phyloP scores from a whole-genome alignment of 2,329 filamentous ascomycete species.

The Xylariaceae sp. region DNA sequence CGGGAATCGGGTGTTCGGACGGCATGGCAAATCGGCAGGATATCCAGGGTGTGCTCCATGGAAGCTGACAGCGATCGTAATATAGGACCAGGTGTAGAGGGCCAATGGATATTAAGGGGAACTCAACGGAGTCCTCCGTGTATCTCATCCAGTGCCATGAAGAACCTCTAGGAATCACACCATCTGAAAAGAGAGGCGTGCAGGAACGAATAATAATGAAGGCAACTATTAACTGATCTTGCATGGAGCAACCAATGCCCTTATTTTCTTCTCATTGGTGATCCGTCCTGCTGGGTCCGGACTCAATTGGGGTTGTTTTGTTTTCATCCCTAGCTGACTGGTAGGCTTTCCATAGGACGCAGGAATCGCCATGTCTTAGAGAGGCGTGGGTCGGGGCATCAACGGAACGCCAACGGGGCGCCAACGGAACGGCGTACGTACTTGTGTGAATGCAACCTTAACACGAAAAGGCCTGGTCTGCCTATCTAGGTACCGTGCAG shows the following conservation, averaged over 20 bases:
- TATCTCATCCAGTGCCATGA: background rate
- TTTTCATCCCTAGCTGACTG: background rate
- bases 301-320: slow-evolving; percentile 4
- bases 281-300: slow-evolving; percentile 10
- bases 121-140: no score
- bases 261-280: slow-evolving; percentile 12
- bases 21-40: background rate
- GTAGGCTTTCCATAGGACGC: background rate
- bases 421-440: background rate
- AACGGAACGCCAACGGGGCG: background rate
- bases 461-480: slow-evolving; percentile 2
- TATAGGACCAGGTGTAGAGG: background rate
- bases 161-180: background rate
- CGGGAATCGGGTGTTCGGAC: background rate
- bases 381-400: background rate
- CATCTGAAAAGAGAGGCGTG: background rate
- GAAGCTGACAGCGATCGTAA: background rate
- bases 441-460: slow-evolving; percentile 5
- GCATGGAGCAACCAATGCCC: background rate
- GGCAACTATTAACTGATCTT: background rate
- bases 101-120: background rate
- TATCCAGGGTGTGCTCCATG: background rate
- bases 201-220: background rate
- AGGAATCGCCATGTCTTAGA: slow-evolving; percentile 7
- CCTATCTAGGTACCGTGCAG: background rate